A percentile compares a stretch with the other conserved stretches of the same genome.
phyloP scores from a whole-genome alignment of 148 eudicot species.

The Rhododendron griersonianum region DNA sequence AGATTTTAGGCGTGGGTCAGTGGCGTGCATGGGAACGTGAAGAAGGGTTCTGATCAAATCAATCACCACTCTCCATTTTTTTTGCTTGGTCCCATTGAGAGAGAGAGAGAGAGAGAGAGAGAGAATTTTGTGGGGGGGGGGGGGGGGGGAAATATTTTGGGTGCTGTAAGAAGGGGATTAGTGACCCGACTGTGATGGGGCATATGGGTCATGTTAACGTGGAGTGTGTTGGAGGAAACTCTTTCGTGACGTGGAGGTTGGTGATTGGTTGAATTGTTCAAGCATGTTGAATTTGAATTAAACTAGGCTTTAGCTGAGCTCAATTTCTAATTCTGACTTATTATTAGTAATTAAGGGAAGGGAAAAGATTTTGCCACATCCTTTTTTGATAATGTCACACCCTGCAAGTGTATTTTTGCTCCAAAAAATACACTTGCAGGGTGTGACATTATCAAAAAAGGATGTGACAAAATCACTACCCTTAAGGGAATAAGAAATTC shows the following conservation, averaged over 20 bases:
- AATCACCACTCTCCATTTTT: not conserved
- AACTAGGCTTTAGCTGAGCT: no score
- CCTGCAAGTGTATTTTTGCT: no score
- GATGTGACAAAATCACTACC: no score
- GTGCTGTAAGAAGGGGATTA: constrained; percentile 2
- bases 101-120: not conserved
- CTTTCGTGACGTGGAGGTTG: not conserved
- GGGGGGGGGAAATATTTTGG: constrained; percentile 12
- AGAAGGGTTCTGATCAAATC: constrained; percentile 28
- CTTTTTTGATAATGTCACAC: no score
- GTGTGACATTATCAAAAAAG: no score
- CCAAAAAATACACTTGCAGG: no score
- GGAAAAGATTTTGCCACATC: no score
- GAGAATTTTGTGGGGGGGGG: not conserved
- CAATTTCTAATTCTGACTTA: no score
- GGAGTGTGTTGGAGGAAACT: not conserved
- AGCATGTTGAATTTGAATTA: no score
- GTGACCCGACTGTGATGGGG: not conserved
- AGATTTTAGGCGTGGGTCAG: not conserved
- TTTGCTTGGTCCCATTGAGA: not conserved
- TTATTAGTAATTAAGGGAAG: no score
- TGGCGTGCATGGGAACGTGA: constrained; percentile 28
- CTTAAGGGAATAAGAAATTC: no score
- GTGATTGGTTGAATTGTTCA: not conserved
- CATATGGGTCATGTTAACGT: not conserved